A percentile compares a stretch with the other conserved stretches of the same genome.
Conservation (phyloP, 768 basidiomycete genomes). For the Suillus bovinus region DNA sequence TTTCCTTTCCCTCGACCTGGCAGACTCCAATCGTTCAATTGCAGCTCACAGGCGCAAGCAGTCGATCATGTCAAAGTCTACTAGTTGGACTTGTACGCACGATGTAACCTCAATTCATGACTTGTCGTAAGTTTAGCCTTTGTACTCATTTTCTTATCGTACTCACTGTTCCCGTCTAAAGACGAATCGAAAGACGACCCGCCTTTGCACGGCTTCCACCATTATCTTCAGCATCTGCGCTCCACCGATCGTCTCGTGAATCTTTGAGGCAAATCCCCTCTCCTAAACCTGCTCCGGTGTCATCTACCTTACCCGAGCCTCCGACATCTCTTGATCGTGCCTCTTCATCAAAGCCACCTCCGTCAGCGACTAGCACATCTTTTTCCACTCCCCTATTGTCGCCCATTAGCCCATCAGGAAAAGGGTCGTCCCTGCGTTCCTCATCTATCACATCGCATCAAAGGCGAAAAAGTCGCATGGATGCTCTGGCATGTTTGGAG, state of each 20-base stretch:
- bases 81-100: conserved; percentile 28
- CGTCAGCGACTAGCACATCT: conserved; percentile 20
- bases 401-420: conserved; percentile 16
- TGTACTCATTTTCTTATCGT: background rate
- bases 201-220: conserved; percentile 13
- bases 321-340: background rate
- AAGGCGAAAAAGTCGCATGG: conserved; percentile 50
- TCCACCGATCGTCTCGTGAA: conserved; percentile 39
- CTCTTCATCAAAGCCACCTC: background rate
- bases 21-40: conserved; percentile 47
- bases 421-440: conserved; percentile 22
- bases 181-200: conserved; percentile 31
- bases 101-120: conserved; percentile 16
- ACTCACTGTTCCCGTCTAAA: conserved; percentile 14
- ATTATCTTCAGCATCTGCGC: conserved; percentile 9
- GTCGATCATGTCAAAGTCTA: conserved; percentile 31
- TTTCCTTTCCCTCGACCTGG: conserved; percentile 70
- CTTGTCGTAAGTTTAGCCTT: conserved; percentile 14
- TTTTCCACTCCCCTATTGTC: conserved; percentile 20
- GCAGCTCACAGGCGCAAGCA: conserved; percentile 39
- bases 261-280: conserved; percentile 54
- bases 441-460: conserved; percentile 48
- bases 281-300: conserved; percentile 56
- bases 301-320: conserved; percentile 47
- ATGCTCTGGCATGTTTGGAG: conserved; percentile 66